phyloP scores from a whole-genome alignment of 495 filamentous ascomycete genomes.

The Penicillium lividum region DNA sequence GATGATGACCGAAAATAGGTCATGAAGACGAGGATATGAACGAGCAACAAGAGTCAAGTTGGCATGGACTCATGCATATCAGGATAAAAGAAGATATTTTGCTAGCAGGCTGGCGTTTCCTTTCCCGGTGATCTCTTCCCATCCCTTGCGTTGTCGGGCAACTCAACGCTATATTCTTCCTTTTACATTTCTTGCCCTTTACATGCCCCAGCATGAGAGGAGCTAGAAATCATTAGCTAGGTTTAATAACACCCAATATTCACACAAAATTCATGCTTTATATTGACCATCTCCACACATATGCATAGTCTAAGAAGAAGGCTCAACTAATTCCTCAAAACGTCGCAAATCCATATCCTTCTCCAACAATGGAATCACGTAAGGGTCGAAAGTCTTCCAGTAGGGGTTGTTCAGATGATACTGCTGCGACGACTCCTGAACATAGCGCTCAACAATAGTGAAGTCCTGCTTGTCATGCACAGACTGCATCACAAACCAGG shows the following conservation, averaged over 20 bases:
- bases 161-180: not conserved
- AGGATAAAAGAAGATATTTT: not conserved
- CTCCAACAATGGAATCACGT: constrained; percentile 63
- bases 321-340: constrained; percentile 52
- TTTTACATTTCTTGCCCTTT: not conserved
- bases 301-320: constrained; percentile 4
- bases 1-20: not conserved
- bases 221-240: not conserved
- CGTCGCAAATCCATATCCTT: constrained; percentile 64
- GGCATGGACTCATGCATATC: not conserved
- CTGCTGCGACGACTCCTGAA: constrained; percentile 56
- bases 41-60: not conserved
- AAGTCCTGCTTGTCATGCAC: constrained; percentile 63
- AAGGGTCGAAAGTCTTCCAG: constrained; percentile 70
- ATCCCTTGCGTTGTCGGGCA: not conserved
- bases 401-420: constrained; percentile 68
- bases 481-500: constrained; percentile 70
- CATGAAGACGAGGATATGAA: not conserved
- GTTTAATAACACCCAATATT: not conserved
- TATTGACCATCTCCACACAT: not conserved
- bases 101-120: constrained; percentile 8
- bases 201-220: not conserved
- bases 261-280: not conserved
- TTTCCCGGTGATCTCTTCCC: constrained; percentile 2
- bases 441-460: constrained; percentile 68